Evolutionary conservation across 345 rosid species (phyloP).

Genomic region (Durio zibethinus): DNA sequence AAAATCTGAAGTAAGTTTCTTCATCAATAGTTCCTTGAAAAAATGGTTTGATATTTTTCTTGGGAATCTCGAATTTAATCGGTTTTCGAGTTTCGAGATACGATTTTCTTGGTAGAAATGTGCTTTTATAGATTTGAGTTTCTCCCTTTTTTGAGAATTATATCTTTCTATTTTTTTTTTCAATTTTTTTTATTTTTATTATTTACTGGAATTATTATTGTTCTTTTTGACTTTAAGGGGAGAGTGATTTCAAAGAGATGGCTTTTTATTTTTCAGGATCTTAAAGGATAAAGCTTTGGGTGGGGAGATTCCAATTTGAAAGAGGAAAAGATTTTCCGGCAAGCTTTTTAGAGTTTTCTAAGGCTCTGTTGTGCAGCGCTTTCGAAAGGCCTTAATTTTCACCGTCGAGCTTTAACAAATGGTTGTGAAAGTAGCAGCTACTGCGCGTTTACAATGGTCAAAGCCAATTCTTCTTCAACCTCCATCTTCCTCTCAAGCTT

Average conservation of each 20-base stretch:
- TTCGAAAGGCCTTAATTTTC: background rate
- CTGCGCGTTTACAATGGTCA: constrained; percentile 58
- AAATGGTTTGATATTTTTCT: background rate
- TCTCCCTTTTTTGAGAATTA: background rate
- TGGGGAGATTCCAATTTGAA: background rate
- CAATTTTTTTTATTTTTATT: background rate
- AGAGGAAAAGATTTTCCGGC: background rate
- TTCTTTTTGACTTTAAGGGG: constrained; percentile 26
- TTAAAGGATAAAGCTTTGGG: background rate
- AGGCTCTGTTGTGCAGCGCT: background rate
- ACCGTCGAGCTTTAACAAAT: constrained; percentile 26
- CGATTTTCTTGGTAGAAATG: constrained; percentile 23
- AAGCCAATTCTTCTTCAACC: constrained; percentile 48
- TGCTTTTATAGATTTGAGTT: constrained; percentile 4
- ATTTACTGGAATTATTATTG: background rate
- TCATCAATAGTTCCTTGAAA: background rate
- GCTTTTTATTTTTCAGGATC: background rate
- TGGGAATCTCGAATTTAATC: constrained; percentile 11
- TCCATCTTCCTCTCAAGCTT: constrained; percentile 58
- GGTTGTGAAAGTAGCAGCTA: constrained; percentile 62
- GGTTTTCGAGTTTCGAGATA: constrained; percentile 30
- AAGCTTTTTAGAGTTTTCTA: background rate
- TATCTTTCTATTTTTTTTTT: background rate
- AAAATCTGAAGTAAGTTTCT: constrained; percentile 18
- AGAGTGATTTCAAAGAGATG: constrained; percentile 6